These are phyloP conservation scores for Rhodotorula glutinis DNA, from an alignment of 1,284 basidiomycete genomes.

Conservation along the genomic window DNA sequence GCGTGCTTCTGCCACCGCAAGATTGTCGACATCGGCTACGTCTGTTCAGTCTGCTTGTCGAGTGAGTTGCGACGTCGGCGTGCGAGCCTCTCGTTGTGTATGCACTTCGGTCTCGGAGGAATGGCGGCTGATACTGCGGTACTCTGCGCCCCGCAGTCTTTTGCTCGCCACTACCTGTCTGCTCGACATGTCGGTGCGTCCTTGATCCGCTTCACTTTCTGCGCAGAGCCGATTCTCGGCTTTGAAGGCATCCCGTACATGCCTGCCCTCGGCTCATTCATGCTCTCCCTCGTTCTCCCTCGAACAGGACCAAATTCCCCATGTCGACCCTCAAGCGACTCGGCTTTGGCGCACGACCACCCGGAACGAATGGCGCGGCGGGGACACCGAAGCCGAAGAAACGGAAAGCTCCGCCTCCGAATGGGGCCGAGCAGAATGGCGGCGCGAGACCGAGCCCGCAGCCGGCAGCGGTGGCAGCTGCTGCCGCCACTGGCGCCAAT, in stretches of 20 bases:
- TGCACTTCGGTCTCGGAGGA: too few species aligned
- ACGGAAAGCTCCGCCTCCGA: slow-evolving; percentile 28
- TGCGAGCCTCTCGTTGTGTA: too few species aligned
- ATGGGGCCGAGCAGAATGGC: neutral
- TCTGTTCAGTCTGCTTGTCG: slow-evolving; percentile 92
- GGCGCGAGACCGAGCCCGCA: too few species aligned
- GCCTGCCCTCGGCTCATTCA: neutral
- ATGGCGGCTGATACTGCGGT: too few species aligned
- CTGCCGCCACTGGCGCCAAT: too few species aligned
- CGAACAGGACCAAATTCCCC: slow-evolving; percentile 79
- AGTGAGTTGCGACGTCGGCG: slow-evolving; percentile 58
- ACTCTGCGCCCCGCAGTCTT: neutral
- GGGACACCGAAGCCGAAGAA: slow-evolving; percentile 29
- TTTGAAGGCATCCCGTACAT: neutral
- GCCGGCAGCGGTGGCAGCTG: too few species aligned
- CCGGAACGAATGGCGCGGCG: slow-evolving; percentile 1
- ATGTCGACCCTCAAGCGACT: slow-evolving; percentile 80
- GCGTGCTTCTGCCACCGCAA: slow-evolving; percentile 98
- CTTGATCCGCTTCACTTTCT: neutral
- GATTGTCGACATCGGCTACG: slow-evolving; percentile 94
- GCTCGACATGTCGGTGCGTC: slow-evolving; percentile 66
- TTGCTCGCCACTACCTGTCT: slow-evolving; percentile 51
- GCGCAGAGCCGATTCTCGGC: slow-evolving; percentile 4
- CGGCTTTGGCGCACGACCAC: slow-evolving; percentile 34
- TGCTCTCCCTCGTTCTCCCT: neutral